Evolutionary conservation across 2,329 filamentous ascomycete genomes (phyloP), one percentile per base, ranked within the genome.

Genomic region (Botrytis tulipae): DNA sequence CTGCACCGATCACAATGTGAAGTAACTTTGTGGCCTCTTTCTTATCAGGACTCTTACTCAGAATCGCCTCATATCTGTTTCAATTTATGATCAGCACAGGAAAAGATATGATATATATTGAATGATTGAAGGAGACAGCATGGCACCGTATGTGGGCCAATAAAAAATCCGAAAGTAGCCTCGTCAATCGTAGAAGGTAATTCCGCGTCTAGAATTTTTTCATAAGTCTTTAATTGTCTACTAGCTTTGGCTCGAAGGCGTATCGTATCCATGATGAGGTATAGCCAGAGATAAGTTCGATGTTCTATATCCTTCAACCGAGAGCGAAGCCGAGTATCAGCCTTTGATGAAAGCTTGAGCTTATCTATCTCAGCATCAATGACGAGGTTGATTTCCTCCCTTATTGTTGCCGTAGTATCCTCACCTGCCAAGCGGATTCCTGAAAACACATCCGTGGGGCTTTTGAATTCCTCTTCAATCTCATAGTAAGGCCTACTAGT

Each of bases 271-370:
- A 73, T 44, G 25, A 71, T 59, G 29, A 73, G 72, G 48, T 42
- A 37, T 35, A 73, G 42, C 72, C 67, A 73, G 16, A 65, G 67
- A 73, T 71, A 73, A 1, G 72, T 70, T 51, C 67, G 59, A 57
- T 68, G 42, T 37, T 68, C 65, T 29, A 12, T 68, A 4, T 25
- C 40, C 2, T 42, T 44, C 2, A 65, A 3, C 7, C 62, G 40
- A 10, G 25, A 14, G 29, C 37, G 40, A 4, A 46, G 37, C 10
- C n/a, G 4, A 32, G 37, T 46, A 2, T 32, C 12, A 0, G 29
- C 16, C 10, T 66, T 20, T 22, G 29, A 4, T 14, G 40, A 18
- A 8, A 66, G 62, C 2, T 48, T 14, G 5, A 46, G 40, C n/a
- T 18, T 54, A 48, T 51, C 8, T 4, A 63, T 35, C 10, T 62